Conservation (phyloP, 2,329 filamentous ascomycete genomes). For the Beauveria sp. region DNA sequence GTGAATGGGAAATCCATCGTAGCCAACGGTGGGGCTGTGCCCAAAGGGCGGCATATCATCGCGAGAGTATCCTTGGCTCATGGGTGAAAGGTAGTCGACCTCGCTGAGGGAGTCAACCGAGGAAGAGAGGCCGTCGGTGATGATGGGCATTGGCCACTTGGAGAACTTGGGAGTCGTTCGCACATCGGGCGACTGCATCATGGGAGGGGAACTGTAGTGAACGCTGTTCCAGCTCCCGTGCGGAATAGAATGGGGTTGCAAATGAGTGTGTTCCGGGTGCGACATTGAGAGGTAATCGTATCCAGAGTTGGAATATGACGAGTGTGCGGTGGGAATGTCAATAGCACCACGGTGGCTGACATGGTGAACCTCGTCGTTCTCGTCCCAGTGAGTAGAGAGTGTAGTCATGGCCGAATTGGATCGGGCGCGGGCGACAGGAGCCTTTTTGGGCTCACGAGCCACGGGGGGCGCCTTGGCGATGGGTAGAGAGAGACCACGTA, state of each 20-base stretch:
- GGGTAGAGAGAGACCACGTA: slow-evolving; percentile 75
- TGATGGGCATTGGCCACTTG: slow-evolving; percentile 38
- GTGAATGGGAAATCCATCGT: slow-evolving; percentile 44
- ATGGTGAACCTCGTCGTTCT: slow-evolving; percentile 27
- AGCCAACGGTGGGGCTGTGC: slow-evolving; percentile 48
- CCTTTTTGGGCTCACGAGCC: slow-evolving; percentile 41
- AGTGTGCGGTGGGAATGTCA: slow-evolving; percentile 26
- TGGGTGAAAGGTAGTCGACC: slow-evolving; percentile 54
- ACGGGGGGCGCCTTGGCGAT: slow-evolving; percentile 55
- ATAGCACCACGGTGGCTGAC: slow-evolving; percentile 25
- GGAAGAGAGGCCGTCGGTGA: slow-evolving; percentile 43
- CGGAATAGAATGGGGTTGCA: slow-evolving; percentile 25
- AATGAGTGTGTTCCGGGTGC: slow-evolving; percentile 31
- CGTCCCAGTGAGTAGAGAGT: slow-evolving; percentile 21
- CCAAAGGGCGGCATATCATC: slow-evolving; percentile 48
- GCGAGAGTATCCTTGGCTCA: slow-evolving; percentile 48
- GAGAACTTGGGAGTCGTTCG: slow-evolving; percentile 30
- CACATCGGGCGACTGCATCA: slow-evolving; percentile 26
- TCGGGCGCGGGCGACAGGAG: slow-evolving; percentile 32
- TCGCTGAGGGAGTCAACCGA: slow-evolving; percentile 55
- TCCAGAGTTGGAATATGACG: slow-evolving; percentile 19
- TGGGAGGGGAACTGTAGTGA: slow-evolving; percentile 34
- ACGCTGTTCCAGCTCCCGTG: slow-evolving; percentile 40
- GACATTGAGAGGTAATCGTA: slow-evolving; percentile 47
- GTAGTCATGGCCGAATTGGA: slow-evolving; percentile 36